phyloP scores from a whole-genome alignment of 768 basidiomycete genomes.

The Serpula lacrymans region DNA sequence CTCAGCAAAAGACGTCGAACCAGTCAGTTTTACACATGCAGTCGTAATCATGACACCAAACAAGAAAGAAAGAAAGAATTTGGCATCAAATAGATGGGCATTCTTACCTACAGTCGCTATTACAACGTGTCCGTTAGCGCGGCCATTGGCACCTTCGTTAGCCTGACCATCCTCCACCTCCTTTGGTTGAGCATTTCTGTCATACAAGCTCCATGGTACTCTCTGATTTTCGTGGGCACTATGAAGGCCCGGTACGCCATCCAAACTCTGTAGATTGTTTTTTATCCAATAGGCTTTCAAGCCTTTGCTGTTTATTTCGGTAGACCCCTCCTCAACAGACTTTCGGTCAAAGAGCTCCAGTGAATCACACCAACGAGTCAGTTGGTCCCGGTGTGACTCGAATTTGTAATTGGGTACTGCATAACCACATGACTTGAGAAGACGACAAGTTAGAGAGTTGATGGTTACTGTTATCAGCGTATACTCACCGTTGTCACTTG shows the following conservation, averaged over 20 bases:
- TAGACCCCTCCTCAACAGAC: constrained; percentile 4
- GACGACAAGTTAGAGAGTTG: neutral
- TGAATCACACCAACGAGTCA: constrained; percentile 38
- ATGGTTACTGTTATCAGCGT: neutral
- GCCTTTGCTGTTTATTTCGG: constrained; percentile 30
- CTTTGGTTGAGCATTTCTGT: too few relatives aligned
- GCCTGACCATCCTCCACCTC: too few relatives aligned
- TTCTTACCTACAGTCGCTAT: too few relatives aligned
- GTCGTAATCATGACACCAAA: too few relatives aligned
- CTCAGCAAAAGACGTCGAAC: too few relatives aligned
- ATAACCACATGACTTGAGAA: constrained; percentile 60
- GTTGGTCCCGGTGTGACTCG: constrained; percentile 50
- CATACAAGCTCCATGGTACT: too few relatives aligned
- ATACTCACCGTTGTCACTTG: constrained; percentile 48
- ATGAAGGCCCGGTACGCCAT: constrained; percentile 54
- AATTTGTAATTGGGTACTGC: constrained; percentile 62
- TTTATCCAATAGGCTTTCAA: constrained; percentile 51
- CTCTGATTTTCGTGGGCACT: too few relatives aligned
- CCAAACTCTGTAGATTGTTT: constrained; percentile 50
- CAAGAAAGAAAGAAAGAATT: too few relatives aligned
- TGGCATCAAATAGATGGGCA: too few relatives aligned
- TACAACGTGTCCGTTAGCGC: too few relatives aligned
- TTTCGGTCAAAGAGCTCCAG: constrained; percentile 41
- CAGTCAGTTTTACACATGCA: too few relatives aligned
- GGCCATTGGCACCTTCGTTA: too few relatives aligned